Conservation (phyloP, 306 rosid genomes). For the Mucuna pruriens region DNA sequence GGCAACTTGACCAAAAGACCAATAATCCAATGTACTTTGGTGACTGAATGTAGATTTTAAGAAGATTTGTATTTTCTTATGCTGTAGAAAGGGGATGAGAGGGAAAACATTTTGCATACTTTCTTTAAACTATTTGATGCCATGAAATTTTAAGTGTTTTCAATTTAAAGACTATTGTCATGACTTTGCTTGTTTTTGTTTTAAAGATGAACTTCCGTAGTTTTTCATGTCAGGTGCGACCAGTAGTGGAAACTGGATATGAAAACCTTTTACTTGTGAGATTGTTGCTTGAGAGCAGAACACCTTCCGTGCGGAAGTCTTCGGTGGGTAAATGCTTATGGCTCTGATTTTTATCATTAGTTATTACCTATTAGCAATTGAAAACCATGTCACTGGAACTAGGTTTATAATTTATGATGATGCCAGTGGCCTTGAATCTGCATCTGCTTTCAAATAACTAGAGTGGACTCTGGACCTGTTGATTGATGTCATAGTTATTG, state of each 20-base stretch:
- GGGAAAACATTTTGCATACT: not conserved
- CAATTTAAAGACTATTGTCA: not conserved
- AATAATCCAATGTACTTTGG: not conserved
- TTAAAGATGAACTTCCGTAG: slow-evolving; percentile 25
- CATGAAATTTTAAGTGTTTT: not conserved
- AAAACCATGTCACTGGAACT: not conserved
- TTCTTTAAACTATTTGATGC: not conserved
- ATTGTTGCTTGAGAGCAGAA: slow-evolving; percentile 76
- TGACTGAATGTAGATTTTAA: slow-evolving; percentile 3
- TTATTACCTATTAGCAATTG: slow-evolving; percentile 5
- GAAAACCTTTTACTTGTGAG: slow-evolving; percentile 88
- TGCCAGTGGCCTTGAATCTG: slow-evolving; percentile 26
- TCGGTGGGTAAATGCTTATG: slow-evolving; percentile 61
- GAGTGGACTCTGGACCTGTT: slow-evolving; percentile 18
- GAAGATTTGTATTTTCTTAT: not conserved
- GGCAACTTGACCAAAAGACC: not conserved
- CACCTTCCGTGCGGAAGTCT: slow-evolving; percentile 69
- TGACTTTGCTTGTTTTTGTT: slow-evolving; percentile 19
- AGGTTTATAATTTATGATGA: slow-evolving; percentile 13
- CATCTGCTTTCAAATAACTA: slow-evolving; percentile 25
- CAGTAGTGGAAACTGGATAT: slow-evolving; percentile 96
- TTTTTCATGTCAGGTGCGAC: slow-evolving; percentile 78
- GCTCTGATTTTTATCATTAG: slow-evolving; percentile 1
- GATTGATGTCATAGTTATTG: slow-evolving; percentile 43
- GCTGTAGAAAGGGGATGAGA: not conserved